These are phyloP conservation scores for Clathrospora elynae DNA, from an alignment of 2,329 filamentous ascomycete species.

Conservation along the genomic window DNA sequence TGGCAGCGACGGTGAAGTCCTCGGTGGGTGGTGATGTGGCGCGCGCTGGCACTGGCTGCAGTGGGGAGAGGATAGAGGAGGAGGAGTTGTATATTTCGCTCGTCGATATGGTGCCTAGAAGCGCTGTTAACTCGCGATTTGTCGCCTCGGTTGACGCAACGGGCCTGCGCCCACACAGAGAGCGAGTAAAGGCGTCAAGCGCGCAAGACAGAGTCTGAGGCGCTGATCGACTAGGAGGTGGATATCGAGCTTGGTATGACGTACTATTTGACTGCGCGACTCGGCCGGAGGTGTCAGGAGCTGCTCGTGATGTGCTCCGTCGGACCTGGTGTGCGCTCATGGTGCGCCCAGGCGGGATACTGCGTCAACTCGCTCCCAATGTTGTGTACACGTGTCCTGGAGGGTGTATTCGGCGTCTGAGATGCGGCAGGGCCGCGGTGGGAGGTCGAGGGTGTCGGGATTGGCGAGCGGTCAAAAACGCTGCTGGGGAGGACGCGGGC, in stretches of 20 bases:
- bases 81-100: slow-evolving; percentile 26
- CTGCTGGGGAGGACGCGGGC: slow-evolving; percentile 29
- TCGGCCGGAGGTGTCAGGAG: slow-evolving; percentile 31
- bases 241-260: slow-evolving; percentile 10
- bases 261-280: slow-evolving; percentile 28
- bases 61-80: slow-evolving; percentile 55
- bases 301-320: slow-evolving; percentile 46
- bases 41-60: slow-evolving; percentile 24
- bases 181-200: background rate
- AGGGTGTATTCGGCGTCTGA: slow-evolving; percentile 15
- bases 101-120: slow-evolving; percentile 22
- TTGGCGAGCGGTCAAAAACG: slow-evolving; percentile 39
- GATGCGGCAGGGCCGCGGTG: slow-evolving; percentile 22
- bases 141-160: slow-evolving; percentile 28
- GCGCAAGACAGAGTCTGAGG: background rate
- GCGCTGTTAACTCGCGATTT: slow-evolving; percentile 19
- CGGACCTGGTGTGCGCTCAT: slow-evolving; percentile 48
- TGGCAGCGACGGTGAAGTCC: slow-evolving; percentile 19
- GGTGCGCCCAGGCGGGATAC: slow-evolving; percentile 43
- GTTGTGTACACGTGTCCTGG: slow-evolving; percentile 12
- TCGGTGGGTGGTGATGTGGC: slow-evolving; percentile 18
- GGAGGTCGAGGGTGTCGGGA: slow-evolving; percentile 20
- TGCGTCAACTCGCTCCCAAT: slow-evolving; percentile 37
- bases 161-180: slow-evolving; percentile 11
- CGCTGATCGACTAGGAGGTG: no score